These are phyloP conservation scores for Diaporthe australafricana DNA, from an alignment of 2,329 filamentous ascomycete genomes.

Conservation along the genomic window DNA sequence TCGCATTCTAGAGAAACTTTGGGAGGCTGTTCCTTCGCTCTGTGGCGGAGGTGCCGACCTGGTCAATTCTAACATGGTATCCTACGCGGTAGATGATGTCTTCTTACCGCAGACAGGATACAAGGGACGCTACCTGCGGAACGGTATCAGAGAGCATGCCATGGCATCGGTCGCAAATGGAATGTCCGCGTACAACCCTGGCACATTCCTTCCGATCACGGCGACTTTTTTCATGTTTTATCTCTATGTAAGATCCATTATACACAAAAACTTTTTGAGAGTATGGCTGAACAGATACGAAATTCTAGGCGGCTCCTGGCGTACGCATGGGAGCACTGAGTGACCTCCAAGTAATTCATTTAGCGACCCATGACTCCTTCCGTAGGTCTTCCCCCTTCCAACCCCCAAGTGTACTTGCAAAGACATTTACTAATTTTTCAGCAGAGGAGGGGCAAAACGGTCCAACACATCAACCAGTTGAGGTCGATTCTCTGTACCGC, in stretches of 20 bases:
- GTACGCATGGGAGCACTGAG: conserved; percentile 71
- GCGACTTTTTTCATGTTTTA: conserved; percentile 75
- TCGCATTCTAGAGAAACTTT: conserved; percentile 33
- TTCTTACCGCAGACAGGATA: conserved; percentile 54
- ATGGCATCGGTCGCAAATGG: conserved; percentile 70
- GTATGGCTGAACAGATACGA: fast-evolving
- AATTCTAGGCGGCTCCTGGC: conserved; percentile 61
- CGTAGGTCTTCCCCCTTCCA: neutral
- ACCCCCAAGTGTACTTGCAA: neutral
- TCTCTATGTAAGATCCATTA: conserved; percentile 47
- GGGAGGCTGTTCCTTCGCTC: conserved; percentile 24
- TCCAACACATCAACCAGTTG: conserved; percentile 72
- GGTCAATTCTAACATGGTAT: conserved; percentile 57
- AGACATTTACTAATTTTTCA: neutral
- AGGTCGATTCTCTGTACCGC: conserved; percentile 66
- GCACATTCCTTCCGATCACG: conserved; percentile 68
- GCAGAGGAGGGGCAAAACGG: conserved; percentile 68
- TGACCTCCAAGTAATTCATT: conserved; percentile 66
- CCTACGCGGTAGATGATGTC: conserved; percentile 57
- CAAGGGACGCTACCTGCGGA: conserved; percentile 66
- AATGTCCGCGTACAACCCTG: conserved; percentile 65
- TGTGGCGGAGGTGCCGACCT: conserved; percentile 54
- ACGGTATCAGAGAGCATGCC: conserved; percentile 69
- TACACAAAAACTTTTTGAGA: no score
- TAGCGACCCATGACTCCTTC: conserved; percentile 71